Evolutionary conservation across 352 stramenopile genomes (phyloP), one percentile per base, ranked within the genome.

Genomic region (Phytopythium sindhum): DNA sequence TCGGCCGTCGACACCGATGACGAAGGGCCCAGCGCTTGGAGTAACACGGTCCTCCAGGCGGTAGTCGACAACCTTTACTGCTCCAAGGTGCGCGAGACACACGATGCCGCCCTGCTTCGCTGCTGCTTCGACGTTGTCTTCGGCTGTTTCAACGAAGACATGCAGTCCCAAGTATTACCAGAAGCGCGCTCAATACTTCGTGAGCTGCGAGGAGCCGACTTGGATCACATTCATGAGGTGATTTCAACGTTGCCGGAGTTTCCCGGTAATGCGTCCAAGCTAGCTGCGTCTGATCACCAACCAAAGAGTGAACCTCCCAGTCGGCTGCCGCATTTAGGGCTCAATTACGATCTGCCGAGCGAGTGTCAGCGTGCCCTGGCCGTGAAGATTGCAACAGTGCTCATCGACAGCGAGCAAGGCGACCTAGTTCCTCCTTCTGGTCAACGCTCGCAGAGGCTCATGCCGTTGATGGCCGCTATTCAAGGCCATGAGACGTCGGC

Each of bases 111-210:
- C 8, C 11, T 55, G 14, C 48, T 55, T 35, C 24, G 48, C 28
- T 28, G n/a, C 23, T 55, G 48, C 48, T 55, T 55, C 48, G 48
- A 55, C 4, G 24, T 55, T 17, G 48, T 35, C 0, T 55, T 55
- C 17, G 15, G 28, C 0, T 15, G 28, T n/a, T 19, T 10, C n/a
- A 35, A 5, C 26, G 48, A 55, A 19, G 48, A 14, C 7, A 23
- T 55, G 17, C 11, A 0, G 24, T 11, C 26, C 12, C 24, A 21
- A n/a, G 4, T 37, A 11, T 10, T 55, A 7, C 12, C 48, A 19
- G 23, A 55, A 35, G 11, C n/a, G 10, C 14, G 14, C 7, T 10
- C 48, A 2, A 37, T 55, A 4, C 6, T 31, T 35, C 48, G 14
- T 5, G 12, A 11, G 5, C 48, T 55, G 1, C 24, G 2, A 37